Base-by-base conservation (phyloP, 768 basidiomycete species). In the Termitomyces titanicus region DNA sequence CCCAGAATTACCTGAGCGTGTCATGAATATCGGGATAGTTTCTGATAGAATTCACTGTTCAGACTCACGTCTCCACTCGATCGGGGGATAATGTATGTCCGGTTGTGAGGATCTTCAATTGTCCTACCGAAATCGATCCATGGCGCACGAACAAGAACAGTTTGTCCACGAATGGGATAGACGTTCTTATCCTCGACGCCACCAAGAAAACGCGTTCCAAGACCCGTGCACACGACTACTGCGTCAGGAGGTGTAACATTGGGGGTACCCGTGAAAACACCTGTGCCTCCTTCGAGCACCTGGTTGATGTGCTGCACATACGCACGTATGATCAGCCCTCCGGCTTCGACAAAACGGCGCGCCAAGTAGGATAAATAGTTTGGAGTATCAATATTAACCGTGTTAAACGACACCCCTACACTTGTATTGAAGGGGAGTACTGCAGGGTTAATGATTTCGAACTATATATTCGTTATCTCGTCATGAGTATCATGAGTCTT, bases 141-240 rank as follows among this genome's bases (percentile, higher is more conserved):
- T 0, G 89, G 86, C 2, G 90, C 89, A 38, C 81, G 70, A 20
- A 95, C 75, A 17, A 94, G 67, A 9, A 94, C 84, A 0, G 90
- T 87, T 71, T 96, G 94, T 8, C 94, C 94, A 42, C 92, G 78
- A 59, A 94, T 80, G 0, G 94, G 92, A 65, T 82, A 84, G 22
- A 94, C 72, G 24, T 72, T 74, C 54, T 77, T 76, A 67, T 97
- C 94, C 63, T 94, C 86, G 2, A 95, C 83, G 5, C 93, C 94
- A 12, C 89, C 81, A 40, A 96, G 76, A 31, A 82, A 84, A 6
- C 93, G 11, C 3, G 43, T 22, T 44, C 7, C 20, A 25, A 94
- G 68, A 0, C 92, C 92, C 0, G 82, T 77, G 60, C 89, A 92
- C 10, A 87, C 80, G 5, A 94, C 66, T 1, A 93, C 64, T 0